Evolutionary conservation across 176 grass and related monocot species (phyloP).

Genomic region (Avena insularis): DNA sequence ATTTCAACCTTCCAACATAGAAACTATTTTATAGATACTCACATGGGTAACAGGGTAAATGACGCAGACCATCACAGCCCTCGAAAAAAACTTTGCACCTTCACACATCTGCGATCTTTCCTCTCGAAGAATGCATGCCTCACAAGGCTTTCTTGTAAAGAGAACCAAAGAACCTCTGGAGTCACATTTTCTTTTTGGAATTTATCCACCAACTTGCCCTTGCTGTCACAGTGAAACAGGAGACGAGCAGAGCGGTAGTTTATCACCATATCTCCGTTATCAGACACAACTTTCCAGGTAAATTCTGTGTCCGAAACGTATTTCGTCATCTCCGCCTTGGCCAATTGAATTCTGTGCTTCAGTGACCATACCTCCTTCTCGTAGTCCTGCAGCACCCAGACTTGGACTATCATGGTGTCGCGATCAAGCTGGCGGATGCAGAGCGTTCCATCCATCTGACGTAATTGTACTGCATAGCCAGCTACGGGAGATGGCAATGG

Average conservation of each 20-base stretch:
- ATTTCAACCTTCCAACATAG: neutral
- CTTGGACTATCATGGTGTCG: neutral
- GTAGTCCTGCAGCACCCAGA: constrained; percentile 6
- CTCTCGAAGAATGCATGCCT: constrained; percentile 2
- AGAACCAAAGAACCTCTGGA: neutral
- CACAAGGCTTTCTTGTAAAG: constrained; percentile 30
- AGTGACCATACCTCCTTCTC: constrained; percentile 3
- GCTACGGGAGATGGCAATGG: neutral
- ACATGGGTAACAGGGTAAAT: neutral
- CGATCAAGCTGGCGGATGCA: neutral
- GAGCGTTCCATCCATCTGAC: neutral
- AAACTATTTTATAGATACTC: neutral
- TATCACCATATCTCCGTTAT: neutral
- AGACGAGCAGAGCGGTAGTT: rapidly evolving
- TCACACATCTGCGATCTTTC: neutral
- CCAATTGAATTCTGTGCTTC: neutral
- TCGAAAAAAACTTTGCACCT: neutral
- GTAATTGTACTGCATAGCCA: rapidly evolving
- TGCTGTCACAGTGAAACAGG: constrained; percentile 15
- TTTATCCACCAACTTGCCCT: constrained; percentile 14
- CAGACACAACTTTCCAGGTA: neutral
- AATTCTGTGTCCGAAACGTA: neutral
- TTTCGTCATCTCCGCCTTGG: neutral
- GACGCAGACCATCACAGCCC: neutral
- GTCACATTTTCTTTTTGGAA: neutral